These are phyloP conservation scores for Austroboletus novae-zelandiae DNA, from an alignment of 1,284 basidiomycete genomes.

Conservation along the genomic window DNA sequence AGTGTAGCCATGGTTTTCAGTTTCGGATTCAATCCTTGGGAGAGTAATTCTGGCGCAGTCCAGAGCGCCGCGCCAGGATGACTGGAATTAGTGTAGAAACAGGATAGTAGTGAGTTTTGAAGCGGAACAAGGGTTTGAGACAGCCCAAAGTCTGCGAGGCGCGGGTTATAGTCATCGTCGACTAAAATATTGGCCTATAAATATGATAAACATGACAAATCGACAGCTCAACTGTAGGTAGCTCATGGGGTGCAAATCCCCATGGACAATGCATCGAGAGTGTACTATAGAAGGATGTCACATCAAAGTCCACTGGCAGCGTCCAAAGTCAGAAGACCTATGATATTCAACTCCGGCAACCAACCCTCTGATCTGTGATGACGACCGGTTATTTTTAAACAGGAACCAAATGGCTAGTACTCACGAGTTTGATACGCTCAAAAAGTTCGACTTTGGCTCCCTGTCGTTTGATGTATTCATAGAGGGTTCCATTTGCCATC, in stretches of 20 bases:
- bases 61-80: neutral
- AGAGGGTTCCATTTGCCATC: slow-evolving; percentile 9
- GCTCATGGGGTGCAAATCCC: slow-evolving; percentile 11
- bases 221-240: neutral
- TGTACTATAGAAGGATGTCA: slow-evolving; percentile 3
- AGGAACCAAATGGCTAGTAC: neutral
- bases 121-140: neutral
- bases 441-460: neutral
- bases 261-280: slow-evolving; percentile 2
- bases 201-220: neutral
- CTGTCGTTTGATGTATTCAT: neutral
- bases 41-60: slow-evolving; percentile 4
- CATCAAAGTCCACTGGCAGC: neutral
- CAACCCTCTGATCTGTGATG: slow-evolving; percentile 1
- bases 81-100: neutral
- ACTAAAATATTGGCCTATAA: slow-evolving; percentile 4
- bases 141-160: neutral
- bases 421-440: slow-evolving; percentile 6
- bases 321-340: neutral
- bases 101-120: neutral
- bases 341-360: slow-evolving; percentile 4
- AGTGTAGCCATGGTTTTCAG: neutral
- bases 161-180: neutral
- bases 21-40: neutral
- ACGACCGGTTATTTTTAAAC: neutral